Evolutionary conservation across 1,284 basidiomycete species (phyloP).

Genomic region (Cystobasidiaceae sp.): DNA sequence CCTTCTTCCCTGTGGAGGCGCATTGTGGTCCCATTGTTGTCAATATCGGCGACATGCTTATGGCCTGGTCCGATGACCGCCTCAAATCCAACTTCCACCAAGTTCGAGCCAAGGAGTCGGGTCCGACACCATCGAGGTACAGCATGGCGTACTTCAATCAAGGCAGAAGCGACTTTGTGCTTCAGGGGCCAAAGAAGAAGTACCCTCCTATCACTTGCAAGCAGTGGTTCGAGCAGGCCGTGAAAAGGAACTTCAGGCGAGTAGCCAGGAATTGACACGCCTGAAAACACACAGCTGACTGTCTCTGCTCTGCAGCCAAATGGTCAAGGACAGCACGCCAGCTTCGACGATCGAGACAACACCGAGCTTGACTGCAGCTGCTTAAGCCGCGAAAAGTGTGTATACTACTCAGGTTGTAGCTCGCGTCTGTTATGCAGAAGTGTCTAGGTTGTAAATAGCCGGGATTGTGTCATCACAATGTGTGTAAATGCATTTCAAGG

Average conservation of each 20-base stretch:
- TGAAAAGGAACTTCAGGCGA: not conserved
- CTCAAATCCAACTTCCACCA: conserved; percentile 45
- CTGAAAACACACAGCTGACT: too few species aligned
- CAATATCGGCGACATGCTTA: conserved; percentile 43
- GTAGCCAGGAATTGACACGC: not conserved
- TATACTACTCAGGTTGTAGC: not conserved
- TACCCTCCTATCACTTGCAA: conserved; percentile 18
- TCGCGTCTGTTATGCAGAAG: too few species aligned
- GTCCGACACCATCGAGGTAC: conserved; percentile 32
- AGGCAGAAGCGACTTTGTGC: conserved; percentile 37
- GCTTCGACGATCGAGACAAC: not conserved
- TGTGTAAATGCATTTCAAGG: not conserved
- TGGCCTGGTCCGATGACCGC: conserved; percentile 43
- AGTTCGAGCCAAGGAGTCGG: conserved; percentile 27
- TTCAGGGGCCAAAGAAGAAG: conserved; percentile 41
- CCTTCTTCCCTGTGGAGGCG: conserved; percentile 35
- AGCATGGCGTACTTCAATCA: conserved; percentile 45
- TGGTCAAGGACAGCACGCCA: not conserved
- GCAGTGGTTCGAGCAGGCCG: not conserved
- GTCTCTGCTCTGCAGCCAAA: not conserved
- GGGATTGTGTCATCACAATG: too few species aligned
- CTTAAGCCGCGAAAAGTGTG: not conserved
- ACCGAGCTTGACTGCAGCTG: not conserved
- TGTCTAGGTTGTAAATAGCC: too few species aligned
- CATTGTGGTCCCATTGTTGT: conserved; percentile 42